Percentiles rank a stretch among this genome's conserved stretches.
Evolutionary conservation across 495 filamentous ascomycete species (phyloP).

Genomic region (Talaromyces thailandensis): DNA sequence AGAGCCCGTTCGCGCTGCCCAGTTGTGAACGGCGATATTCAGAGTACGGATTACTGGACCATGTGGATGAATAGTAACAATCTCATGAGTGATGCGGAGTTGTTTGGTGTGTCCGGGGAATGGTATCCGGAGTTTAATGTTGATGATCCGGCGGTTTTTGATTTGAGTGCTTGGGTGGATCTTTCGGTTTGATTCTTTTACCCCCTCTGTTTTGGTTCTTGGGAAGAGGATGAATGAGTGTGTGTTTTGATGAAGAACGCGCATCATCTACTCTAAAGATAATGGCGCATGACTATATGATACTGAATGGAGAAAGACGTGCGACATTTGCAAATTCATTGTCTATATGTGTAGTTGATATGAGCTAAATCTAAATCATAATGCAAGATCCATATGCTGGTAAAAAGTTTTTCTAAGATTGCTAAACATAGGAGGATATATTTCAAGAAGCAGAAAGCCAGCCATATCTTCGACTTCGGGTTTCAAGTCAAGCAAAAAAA

Average conservation of each 20-base stretch:
- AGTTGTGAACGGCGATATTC: slow-evolving; percentile 1
- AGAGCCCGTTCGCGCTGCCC: not conserved
- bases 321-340: not conserved
- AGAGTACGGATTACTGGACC: slow-evolving; percentile 1
- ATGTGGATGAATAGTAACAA: slow-evolving; percentile 2
- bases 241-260: not conserved
- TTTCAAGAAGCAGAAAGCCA: not conserved
- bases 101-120: not conserved
- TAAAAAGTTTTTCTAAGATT: not conserved
- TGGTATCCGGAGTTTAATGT: not conserved
- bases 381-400: not conserved
- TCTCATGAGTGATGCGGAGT: not conserved
- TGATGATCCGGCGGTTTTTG: slow-evolving; percentile 1
- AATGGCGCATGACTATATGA: not conserved
- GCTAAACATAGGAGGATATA: not conserved
- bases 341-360: not conserved
- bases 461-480: not conserved
- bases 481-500: not conserved
- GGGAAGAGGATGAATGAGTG: not conserved
- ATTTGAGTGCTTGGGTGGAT: slow-evolving; percentile 1
- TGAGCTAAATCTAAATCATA: not conserved
- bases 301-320: not conserved
- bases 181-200: not conserved
- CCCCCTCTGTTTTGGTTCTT: no score
- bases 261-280: not conserved